Percentiles rank a stretch among this genome's conserved stretches.
Conservation (phyloP, 2,329 filamentous ascomycete species). For the Westerdykella aurantiaca region DNA sequence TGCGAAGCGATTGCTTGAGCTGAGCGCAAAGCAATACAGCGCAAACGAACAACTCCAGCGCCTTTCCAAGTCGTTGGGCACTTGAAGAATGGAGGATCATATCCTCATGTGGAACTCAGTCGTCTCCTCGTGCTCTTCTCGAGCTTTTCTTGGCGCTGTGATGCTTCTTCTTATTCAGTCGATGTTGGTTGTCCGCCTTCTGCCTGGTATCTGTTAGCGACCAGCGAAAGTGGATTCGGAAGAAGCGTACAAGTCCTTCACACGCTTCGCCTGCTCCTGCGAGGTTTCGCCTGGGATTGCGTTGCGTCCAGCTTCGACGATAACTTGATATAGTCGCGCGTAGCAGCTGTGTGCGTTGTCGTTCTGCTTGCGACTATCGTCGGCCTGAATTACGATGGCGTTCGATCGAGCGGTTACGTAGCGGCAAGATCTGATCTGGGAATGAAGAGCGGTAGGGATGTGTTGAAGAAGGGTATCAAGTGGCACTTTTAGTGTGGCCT, state of each 20-base stretch:
- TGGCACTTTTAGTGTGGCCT: constrained; percentile 57
- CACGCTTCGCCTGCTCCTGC: constrained; percentile 49
- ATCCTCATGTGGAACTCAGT: constrained; percentile 13
- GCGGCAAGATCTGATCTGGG: constrained; percentile 47
- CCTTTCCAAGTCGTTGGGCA: constrained; percentile 18
- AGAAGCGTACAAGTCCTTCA: constrained; percentile 47
- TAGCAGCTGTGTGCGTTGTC: constrained; percentile 57
- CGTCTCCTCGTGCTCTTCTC: constrained; percentile 39
- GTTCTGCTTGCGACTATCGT: constrained; percentile 57
- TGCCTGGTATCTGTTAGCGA: constrained; percentile 39
- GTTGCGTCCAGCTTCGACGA: constrained; percentile 47
- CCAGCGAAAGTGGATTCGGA: constrained; percentile 7
- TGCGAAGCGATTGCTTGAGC: constrained; percentile 20
- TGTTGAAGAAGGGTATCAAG: constrained; percentile 48
- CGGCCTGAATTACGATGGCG: constrained; percentile 56
- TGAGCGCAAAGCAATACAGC: constrained; percentile 25
- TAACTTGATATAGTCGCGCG: constrained; percentile 51
- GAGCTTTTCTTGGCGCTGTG: constrained; percentile 58
- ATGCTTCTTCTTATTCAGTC: constrained; percentile 54
- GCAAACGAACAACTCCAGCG: constrained; percentile 25
- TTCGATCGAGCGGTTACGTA: constrained; percentile 51
- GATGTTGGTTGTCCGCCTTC: constrained; percentile 52
- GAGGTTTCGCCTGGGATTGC: constrained; percentile 57
- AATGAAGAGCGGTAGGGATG: constrained; percentile 51
- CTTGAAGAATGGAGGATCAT: constrained; percentile 8